Evolutionary conservation across 2,329 filamentous ascomycete species (phyloP).

Genomic region (Colletotrichum australisinense): DNA sequence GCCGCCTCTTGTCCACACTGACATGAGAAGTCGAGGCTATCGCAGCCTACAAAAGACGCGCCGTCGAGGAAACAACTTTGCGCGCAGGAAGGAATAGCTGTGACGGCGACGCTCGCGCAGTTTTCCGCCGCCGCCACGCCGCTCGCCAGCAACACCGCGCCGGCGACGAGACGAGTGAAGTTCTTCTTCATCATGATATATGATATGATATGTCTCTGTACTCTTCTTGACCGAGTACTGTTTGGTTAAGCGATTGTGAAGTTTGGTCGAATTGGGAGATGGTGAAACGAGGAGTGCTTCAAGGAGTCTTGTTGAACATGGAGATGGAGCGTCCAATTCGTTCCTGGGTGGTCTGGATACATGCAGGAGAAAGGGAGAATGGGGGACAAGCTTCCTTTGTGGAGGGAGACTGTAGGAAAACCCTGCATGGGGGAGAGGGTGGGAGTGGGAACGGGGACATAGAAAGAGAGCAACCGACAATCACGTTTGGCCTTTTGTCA

Average conservation of each 20-base stretch:
- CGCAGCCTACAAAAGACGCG: slow-evolving; percentile 43
- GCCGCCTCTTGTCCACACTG: slow-evolving; percentile 41
- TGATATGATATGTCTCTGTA: not conserved
- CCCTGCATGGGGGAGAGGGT: slow-evolving; percentile 6
- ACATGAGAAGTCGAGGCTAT: slow-evolving; percentile 41
- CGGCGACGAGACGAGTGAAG: not conserved
- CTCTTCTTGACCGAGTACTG: not conserved
- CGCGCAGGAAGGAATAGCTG: slow-evolving; percentile 43
- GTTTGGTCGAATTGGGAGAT: not conserved
- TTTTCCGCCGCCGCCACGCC: slow-evolving; percentile 27
- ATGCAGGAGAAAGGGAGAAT: slow-evolving; percentile 19
- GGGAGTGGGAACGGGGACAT: slow-evolving; percentile 15
- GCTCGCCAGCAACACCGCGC: not conserved
- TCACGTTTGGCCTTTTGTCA: slow-evolving; percentile 5
- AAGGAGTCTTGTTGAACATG: slow-evolving; percentile 15
- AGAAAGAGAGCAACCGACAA: not conserved
- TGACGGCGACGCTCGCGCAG: slow-evolving; percentile 41
- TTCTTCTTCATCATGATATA: slow-evolving; percentile 7
- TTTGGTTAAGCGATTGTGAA: not conserved
- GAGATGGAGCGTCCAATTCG: slow-evolving; percentile 24
- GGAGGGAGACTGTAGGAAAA: not conserved
- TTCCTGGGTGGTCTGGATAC: not conserved
- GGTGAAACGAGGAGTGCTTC: slow-evolving; percentile 24
- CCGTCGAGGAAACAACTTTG: slow-evolving; percentile 43
- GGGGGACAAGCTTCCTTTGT: slow-evolving; percentile 14